Percentiles rank a stretch among this genome's conserved stretches.
Conservation (phyloP, 768 basidiomycete species). For the Russula brevipes region DNA sequence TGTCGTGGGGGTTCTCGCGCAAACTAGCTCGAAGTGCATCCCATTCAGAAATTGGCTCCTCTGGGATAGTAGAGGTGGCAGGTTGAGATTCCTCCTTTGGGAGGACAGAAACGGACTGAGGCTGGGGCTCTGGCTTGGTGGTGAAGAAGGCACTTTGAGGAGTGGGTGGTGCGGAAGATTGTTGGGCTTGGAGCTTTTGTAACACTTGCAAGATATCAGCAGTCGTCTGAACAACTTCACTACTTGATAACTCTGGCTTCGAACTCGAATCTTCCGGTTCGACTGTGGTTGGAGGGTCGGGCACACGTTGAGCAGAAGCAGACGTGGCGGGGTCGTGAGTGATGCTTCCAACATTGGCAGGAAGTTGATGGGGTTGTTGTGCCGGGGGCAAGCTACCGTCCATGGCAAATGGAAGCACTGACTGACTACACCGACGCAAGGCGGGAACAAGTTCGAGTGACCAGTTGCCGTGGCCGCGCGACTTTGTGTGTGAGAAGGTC, state of each 20-base stretch:
- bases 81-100: conserved; percentile 23
- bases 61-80: conserved; percentile 21
- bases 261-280: conserved; percentile 17
- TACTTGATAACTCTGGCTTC: conserved; percentile 13
- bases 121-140: conserved; percentile 7
- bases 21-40: conserved; percentile 57
- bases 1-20: conserved; percentile 64
- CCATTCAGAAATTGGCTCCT: conserved; percentile 54
- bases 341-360: conserved; percentile 4
- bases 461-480: conserved; percentile 28
- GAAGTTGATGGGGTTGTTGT: conserved; percentile 18
- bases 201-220: conserved; percentile 22
- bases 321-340: conserved; percentile 11
- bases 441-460: conserved; percentile 18
- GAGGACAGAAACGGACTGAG: conserved; percentile 5
- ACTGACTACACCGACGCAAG: conserved; percentile 19
- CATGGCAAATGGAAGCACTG: conserved; percentile 18
- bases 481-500: not conserved
- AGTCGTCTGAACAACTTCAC: conserved; percentile 19
- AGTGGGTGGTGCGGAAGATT: conserved; percentile 14
- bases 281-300: conserved; percentile 6
- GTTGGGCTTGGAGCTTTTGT: conserved; percentile 22
- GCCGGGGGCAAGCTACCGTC: conserved; percentile 16
- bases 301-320: conserved; percentile 19
- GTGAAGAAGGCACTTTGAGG: conserved; percentile 14